Base-by-base conservation (phyloP, 116 monocot genomes). In the Cymodocea nodosa region DNA sequence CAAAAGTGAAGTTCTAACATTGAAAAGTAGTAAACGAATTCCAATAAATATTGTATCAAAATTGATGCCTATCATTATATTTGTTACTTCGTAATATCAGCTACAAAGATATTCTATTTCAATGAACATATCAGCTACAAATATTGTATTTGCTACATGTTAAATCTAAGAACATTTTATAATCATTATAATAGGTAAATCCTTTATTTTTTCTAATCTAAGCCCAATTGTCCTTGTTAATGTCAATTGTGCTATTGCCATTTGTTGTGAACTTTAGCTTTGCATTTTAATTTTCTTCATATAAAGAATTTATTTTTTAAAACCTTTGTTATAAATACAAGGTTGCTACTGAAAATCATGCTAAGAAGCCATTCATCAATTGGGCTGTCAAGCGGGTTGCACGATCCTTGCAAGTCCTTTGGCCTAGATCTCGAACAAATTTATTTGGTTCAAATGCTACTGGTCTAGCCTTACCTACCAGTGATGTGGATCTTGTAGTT, bases 401-500 rank as follows among this genome's bases (percentile, higher is more conserved):
- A 56, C 78, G 86, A 50, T 86, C 88, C 65, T 82, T 99, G 66
- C 99, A 92, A 64, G 99, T 84, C 9, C 89, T 99, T 70, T 99
- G 99, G 99, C 99, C 99, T 71, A 86, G 99, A 15, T 99, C 99
- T 64, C 82, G 89, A 49, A 87, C 99, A 25, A 92, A 75, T 73
- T 40, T 99, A 65, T 99, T 86, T 83, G 99, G 99, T 71, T 99
- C 99, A 51, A 87, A 82, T 84, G 84, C 86, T 60, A 99, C 93
- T 77, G 99, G 99, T 76, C 83, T 99, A 74, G 84, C 89, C 69
- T 84, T 99, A 65, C 99, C 99, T 40, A 79, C 84, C 60, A 99
- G 99, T 70, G 99, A 99, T 80, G 99, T 99, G 66, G 99, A 99
- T 75, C 86, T 99, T 68, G 89, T 99, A 50, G 83, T 99, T 74